Base-by-base conservation (phyloP, 805 yeast genomes). In the Zygoascus tannicola region DNA sequence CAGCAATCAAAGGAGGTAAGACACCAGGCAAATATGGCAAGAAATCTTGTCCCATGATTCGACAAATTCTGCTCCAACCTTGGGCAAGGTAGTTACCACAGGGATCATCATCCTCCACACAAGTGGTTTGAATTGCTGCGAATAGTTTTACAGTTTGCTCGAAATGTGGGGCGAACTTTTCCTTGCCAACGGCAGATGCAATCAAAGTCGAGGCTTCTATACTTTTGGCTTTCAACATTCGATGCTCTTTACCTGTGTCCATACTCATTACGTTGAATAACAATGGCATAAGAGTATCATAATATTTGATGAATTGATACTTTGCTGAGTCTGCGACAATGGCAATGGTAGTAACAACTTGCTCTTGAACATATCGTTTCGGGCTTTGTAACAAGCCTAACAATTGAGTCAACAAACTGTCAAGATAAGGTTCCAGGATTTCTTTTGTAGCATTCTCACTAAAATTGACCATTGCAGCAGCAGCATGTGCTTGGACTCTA, bases 251-350 rank as follows among this genome's bases (percentile, higher is more conserved):
- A 32, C 85, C 90, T 64, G 81, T 73, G 51, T 85, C 94, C 4
- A 90, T 69, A 53, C 73, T 76, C 65, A 92, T 67, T 18, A 90
- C 94, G 49, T 81, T 78, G 45, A 87, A 67, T 49, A 90, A 69
- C 52, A 86, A 67, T 15, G 96, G 95, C 94, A 92, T 90, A 62
- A 92, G 72, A 1, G 96, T 83, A 60, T 87, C 96, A 62, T 88
- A 92, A 61, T 92, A 92, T 66, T 88, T 90, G 55, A 78, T 73
- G 60, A 92, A 92, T 58, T 82, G 83, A 50, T 74, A 74, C 63
- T 86, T 86, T 3, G 97, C 95, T 14, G 96, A 94, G 65, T 90
- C 97, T 2, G 98, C 98, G 52, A 90, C 88, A 53, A 88, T 85
- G 18, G 97, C 95, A 63, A 92, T 88, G 0, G 97, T 92, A 8